phyloP scores from a whole-genome alignment of 257 asterid genomes.

The Coffea eugenioides region DNA sequence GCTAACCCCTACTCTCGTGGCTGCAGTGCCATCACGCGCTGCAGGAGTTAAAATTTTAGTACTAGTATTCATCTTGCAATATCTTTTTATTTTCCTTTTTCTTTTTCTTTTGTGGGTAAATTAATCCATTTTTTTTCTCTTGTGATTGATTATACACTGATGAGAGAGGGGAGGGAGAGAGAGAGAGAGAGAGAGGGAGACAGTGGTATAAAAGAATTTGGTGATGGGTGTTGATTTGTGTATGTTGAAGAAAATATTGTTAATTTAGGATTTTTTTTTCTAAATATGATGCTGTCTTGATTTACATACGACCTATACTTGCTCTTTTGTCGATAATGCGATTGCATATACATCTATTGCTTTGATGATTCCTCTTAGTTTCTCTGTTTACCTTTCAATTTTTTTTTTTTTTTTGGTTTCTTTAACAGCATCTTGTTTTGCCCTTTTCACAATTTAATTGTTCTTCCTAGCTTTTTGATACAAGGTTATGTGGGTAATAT shows the following conservation, averaged over 20 bases:
- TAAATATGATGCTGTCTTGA: slow-evolving; percentile 9
- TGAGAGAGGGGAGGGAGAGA: neutral
- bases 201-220: neutral
- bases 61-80: neutral
- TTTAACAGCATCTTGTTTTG: too few relatives aligned
- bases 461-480: neutral
- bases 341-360: neutral
- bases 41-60: slow-evolving; percentile 49
- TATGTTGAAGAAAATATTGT: slow-evolving; percentile 6
- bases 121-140: slow-evolving; percentile 3
- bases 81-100: neutral
- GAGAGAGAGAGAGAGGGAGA: neutral
- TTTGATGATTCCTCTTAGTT: neutral
- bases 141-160: slow-evolving; percentile 27
- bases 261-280: slow-evolving; percentile 10
- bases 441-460: too few relatives aligned
- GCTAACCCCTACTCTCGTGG: slow-evolving; percentile 91
- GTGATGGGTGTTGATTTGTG: slow-evolving; percentile 21
- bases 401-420: too few relatives aligned
- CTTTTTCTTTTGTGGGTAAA: neutral
- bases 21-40: slow-evolving; percentile 86
- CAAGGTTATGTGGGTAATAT: neutral
- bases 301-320: slow-evolving; percentile 20
- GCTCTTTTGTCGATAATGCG: slow-evolving; percentile 24
- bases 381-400: neutral